Percentiles rank a stretch among this genome's conserved stretches.
Conservation (phyloP, 2,329 filamentous ascomycete species). For the Didymella sp. region DNA sequence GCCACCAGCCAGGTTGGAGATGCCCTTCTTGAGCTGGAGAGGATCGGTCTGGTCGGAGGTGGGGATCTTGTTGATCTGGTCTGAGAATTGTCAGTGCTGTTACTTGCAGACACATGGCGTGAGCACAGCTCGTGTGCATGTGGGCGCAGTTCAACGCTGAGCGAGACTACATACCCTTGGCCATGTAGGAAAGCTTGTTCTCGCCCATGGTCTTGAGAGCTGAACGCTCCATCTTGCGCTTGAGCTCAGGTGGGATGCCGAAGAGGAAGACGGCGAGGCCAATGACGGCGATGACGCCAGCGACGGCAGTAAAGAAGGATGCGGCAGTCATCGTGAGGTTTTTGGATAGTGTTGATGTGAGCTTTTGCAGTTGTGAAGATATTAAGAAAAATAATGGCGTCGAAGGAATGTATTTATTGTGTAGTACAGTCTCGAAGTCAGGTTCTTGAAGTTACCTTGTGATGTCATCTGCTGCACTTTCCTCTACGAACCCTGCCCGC, state of each 20-base stretch:
- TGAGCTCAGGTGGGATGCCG: conserved; percentile 56
- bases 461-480: conserved; percentile 14
- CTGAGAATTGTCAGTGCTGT: conserved; percentile 30
- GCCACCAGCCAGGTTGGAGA: conserved; percentile 47
- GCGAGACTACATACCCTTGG: conserved; percentile 41
- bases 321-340: conserved; percentile 35
- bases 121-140: neutral
- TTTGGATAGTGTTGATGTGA: neutral
- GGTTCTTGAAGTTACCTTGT: conserved; percentile 9
- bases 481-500: conserved; percentile 9
- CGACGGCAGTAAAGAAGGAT: conserved; percentile 41
- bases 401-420: neutral
- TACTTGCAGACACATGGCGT: neutral
- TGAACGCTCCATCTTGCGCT: conserved; percentile 55
- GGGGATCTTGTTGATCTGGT: conserved; percentile 50
- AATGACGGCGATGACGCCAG: conserved; percentile 47
- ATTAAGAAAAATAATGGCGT: neutral
- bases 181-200: conserved; percentile 56
- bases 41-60: conserved; percentile 49
- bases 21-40: conserved; percentile 47
- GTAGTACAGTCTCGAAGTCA: conserved; percentile 4
- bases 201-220: conserved; percentile 61
- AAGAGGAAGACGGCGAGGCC: conserved; percentile 55
- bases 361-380: neutral
- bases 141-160: too few relatives aligned